phyloP scores from a whole-genome alignment of 345 rosid genomes.

The Citrus hindsii region DNA sequence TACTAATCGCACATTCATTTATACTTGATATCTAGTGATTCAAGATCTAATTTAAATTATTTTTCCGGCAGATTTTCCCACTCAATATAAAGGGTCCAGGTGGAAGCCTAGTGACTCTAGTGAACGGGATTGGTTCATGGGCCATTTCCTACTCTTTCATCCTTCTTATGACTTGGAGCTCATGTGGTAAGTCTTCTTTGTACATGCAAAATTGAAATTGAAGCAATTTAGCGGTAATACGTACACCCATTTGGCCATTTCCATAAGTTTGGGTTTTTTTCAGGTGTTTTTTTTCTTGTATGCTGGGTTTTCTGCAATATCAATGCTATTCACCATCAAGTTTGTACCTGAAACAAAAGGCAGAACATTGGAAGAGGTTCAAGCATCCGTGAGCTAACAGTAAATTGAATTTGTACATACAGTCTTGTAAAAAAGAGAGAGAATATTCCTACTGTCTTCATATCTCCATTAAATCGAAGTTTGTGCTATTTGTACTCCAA shows the following conservation, averaged over 20 bases:
- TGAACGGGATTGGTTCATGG: constrained; percentile 41
- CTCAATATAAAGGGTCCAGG: constrained; percentile 44
- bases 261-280: not conserved
- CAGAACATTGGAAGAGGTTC: constrained; percentile 48
- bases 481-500: no score
- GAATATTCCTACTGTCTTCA: not conserved
- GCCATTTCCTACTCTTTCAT: constrained; percentile 40
- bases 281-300: no score
- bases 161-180: constrained; percentile 42
- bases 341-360: constrained; percentile 55
- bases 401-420: not conserved
- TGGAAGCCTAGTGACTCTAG: constrained; percentile 40
- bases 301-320: constrained; percentile 29
- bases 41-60: not conserved
- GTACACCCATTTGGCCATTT: not conserved
- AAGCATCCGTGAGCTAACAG: constrained; percentile 23
- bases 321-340: constrained; percentile 33
- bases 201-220: not conserved
- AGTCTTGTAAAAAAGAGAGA: not conserved
- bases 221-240: not conserved
- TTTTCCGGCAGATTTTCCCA: constrained; percentile 38
- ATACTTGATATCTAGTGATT: no score
- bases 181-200: constrained; percentile 17
- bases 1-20: no score
- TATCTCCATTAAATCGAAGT: not conserved